These are phyloP conservation scores for Aspergillus fijiensis DNA, from an alignment of 2,329 filamentous ascomycete genomes.

Conservation along the genomic window DNA sequence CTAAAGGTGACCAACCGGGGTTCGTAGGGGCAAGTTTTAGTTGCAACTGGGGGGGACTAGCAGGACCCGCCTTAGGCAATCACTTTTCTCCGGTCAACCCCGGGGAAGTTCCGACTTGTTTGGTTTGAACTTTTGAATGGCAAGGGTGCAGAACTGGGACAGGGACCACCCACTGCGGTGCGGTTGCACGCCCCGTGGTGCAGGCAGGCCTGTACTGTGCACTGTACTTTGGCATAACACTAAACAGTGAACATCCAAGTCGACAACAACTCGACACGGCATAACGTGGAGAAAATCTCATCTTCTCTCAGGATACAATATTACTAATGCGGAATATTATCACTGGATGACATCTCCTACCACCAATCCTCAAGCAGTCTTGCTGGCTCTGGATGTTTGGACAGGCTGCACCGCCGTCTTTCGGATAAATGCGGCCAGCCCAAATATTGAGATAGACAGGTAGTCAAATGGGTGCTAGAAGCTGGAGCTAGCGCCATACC, in stretches of 20 bases:
- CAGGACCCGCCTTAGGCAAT: neutral
- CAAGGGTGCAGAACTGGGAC: neutral
- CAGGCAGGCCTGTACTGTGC: too few species aligned
- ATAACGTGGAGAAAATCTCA: too few species aligned
- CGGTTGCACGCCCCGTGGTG: too few species aligned
- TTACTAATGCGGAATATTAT: neutral
- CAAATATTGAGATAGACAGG: neutral
- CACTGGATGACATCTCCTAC: neutral
- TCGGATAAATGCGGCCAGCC: neutral
- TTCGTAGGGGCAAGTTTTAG: neutral
- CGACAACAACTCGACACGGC: too few species aligned
- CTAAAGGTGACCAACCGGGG: neutral
- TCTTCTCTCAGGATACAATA: too few species aligned
- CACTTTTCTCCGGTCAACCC: constrained; percentile 4
- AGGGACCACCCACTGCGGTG: neutral
- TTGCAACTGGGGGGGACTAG: neutral
- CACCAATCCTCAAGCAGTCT: neutral
- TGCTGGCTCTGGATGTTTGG: neutral
- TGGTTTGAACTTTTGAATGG: too few species aligned
- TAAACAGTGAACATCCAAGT: too few species aligned
- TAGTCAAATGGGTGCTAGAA: too few species aligned
- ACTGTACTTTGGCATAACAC: too few species aligned
- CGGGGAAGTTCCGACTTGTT: neutral
- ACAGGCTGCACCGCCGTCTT: neutral
- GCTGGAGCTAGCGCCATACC: too few species aligned